These are phyloP conservation scores for Penicillium malachiteum DNA, from an alignment of 495 filamentous ascomycete genomes.

Conservation along the genomic window DNA sequence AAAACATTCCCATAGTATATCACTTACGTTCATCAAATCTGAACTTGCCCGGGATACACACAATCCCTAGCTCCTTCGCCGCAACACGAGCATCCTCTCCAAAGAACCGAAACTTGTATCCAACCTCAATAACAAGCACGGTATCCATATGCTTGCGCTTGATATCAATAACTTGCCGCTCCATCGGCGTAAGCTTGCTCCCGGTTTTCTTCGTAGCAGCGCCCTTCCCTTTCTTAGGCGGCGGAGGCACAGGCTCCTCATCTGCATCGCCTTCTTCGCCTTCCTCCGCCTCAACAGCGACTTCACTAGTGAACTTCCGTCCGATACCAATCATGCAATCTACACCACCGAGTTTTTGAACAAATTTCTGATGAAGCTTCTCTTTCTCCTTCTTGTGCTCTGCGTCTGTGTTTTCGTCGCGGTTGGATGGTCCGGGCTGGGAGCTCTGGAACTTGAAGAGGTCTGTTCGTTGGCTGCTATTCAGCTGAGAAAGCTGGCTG, in stretches of 20 bases:
- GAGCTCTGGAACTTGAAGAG: slow-evolving; percentile 44
- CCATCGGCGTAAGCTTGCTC: slow-evolving; percentile 88
- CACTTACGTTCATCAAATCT: slow-evolving; percentile 81
- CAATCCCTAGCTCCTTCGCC: slow-evolving; percentile 87
- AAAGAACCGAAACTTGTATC: slow-evolving; percentile 97
- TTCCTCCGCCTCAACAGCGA: slow-evolving; percentile 47
- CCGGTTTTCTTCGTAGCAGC: slow-evolving; percentile 59
- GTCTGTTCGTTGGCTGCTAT: slow-evolving; percentile 38
- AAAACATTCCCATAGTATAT: background rate
- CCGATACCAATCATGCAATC: slow-evolving; percentile 74
- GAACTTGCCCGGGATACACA: slow-evolving; percentile 95
- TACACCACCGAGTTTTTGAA: slow-evolving; percentile 81
- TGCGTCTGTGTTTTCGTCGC: slow-evolving; percentile 41
- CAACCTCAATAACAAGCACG: slow-evolving; percentile 85
- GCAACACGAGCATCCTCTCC: slow-evolving; percentile 94
- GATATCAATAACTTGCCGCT: slow-evolving; percentile 88
- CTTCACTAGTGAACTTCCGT: slow-evolving; percentile 55
- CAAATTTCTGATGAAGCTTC: slow-evolving; percentile 79
- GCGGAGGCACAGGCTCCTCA: slow-evolving; percentile 47
- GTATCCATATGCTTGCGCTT: slow-evolving; percentile 91
- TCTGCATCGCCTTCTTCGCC: slow-evolving; percentile 46
- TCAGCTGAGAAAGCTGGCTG: slow-evolving; percentile 17
- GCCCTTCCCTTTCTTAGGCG: slow-evolving; percentile 53
- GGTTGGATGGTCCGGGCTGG: slow-evolving; percentile 9
- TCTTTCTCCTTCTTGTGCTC: slow-evolving; percentile 54